These are phyloP conservation scores for Alternaria atra DNA, from an alignment of 2,329 filamentous ascomycete genomes.

Conservation along the genomic window DNA sequence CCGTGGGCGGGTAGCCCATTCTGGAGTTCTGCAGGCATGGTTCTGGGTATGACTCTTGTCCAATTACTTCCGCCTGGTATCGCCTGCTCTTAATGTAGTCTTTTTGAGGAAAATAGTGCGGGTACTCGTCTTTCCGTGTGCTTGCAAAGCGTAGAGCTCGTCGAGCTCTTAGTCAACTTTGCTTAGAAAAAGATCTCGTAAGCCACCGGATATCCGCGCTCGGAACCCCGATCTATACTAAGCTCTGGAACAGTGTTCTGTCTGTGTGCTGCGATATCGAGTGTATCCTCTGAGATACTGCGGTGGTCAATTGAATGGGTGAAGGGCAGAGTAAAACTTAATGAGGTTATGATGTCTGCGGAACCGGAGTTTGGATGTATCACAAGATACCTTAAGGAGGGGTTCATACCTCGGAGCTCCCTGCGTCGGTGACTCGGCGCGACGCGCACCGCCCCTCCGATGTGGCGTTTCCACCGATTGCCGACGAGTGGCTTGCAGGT, in stretches of 20 bases:
- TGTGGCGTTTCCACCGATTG: conserved; percentile 6
- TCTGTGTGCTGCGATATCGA: neutral
- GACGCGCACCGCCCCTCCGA: neutral
- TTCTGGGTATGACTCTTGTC: conserved; percentile 7
- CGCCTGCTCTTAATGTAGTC: neutral
- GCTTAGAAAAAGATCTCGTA: conserved; percentile 16
- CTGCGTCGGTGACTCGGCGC: conserved; percentile 12
- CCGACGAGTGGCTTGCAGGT: conserved; percentile 11
- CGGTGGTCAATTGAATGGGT: neutral
- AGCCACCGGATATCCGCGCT: conserved; percentile 10
- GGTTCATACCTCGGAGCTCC: conserved; percentile 20
- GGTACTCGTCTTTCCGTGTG: conserved; percentile 2
- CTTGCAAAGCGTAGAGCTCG: conserved; percentile 2
- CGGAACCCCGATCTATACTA: neutral
- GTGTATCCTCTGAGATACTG: neutral
- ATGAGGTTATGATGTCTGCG: conserved; percentile 9
- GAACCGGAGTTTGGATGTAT: conserved; percentile 16
- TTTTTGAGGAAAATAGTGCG: neutral
- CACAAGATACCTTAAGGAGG: conserved; percentile 16
- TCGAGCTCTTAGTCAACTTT: neutral
- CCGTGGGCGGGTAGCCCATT: conserved; percentile 26
- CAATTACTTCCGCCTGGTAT: neutral
- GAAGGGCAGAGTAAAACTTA: neutral
- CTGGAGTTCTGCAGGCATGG: conserved; percentile 35
- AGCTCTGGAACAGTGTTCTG: neutral